Base-by-base conservation (phyloP, 768 basidiomycete species). In the Hericium erinaceus region DNA sequence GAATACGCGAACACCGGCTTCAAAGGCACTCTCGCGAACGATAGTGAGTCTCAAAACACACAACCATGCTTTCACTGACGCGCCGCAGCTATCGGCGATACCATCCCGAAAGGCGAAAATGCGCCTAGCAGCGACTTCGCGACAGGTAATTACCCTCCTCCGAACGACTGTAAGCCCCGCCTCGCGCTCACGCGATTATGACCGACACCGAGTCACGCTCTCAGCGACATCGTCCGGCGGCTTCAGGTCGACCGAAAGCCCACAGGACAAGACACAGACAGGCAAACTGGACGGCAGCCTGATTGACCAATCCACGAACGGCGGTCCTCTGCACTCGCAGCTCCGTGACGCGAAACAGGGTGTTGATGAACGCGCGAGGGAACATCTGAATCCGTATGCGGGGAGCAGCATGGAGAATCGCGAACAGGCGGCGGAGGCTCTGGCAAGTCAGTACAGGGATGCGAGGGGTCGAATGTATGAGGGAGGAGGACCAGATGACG, bases 1-100 rank as follows among this genome's bases (percentile, higher is more conserved):
- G 61, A 63, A 61, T 63, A 63, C 57, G 60, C 60, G 39, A 63
- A 52, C 39, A 61, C 57, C n/a, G 60, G 61, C 33, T 61, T 56
- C 55, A 46, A 58, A 10, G 61, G 61, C 55, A 58, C 61, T 39
- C 55, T 61, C 37, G 55, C 56, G 39, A 54, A 56, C n/a, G 48
- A 57, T 4, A 56, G 62, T 63, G 13, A 22, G 61, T 61, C 11
- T 3, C 16, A 15, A 11, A 18, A 24, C 16, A 10, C 49, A 24
- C 18, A 2, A 26, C 11, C 49, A 51, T 1, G 8, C 44, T 46
- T 16, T 10, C 44, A 11, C 44, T 46, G 44, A 46, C 49, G 20
- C 6, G n/a, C 16, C 20, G 22, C 15, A 44, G 28, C 40, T 22
- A 37, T 11, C 20, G 41, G 20, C 44, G 33, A 24, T 40, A 46